Base-by-base conservation (phyloP, 331 rosid genomes). In the Saraca asoca region DNA sequence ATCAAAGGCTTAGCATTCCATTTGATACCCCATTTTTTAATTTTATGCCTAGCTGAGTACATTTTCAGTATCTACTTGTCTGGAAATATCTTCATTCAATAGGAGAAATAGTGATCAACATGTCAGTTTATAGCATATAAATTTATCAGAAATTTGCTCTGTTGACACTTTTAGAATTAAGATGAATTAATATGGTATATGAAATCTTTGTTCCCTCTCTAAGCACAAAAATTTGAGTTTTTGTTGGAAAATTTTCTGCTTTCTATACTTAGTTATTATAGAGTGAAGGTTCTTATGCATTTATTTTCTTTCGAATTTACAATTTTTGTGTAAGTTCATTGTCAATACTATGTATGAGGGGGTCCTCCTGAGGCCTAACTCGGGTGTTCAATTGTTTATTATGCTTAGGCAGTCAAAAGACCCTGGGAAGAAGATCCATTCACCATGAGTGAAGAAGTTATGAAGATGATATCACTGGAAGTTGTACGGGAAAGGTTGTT, bases 371-470 rank as follows among this genome's bases (percentile, higher is more conserved):
- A 44, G 31, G 68, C 44, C 66, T 76, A 60, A 77, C 38, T 51
- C 58, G 58, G 59, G 38, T 65, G 62, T 73, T 78, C 48, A 31
- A 15, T 75, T 73, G 63, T 54, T 80, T 78, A 64, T 54, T 44
- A 70, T 77, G 65, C 73, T 68, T 79, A 90, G 98, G 98, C 98
- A 14, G 87, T 90, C 64, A 80, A 76, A 80, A 81, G 97, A 64
- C 84, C 95, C 31, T 93, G 98, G 98, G 97, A 86, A 46, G 97
- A 86, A 79, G 97, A 90, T 78, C 92, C 98, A 49, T 80, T 80
- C 43, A 72, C 76, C 58, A 72, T 90, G 97, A 90, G 83, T 12
- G 96, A 94, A 74, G 99, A 88, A 80, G 86, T 88, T 73, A 76
- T 84, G 96, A 93, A 93, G 87, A 93, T 82, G 70, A 82, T 90